Evolutionary conservation across 108 stramenopile species (phyloP).

Genomic region (Nannochloropsis salina): DNA sequence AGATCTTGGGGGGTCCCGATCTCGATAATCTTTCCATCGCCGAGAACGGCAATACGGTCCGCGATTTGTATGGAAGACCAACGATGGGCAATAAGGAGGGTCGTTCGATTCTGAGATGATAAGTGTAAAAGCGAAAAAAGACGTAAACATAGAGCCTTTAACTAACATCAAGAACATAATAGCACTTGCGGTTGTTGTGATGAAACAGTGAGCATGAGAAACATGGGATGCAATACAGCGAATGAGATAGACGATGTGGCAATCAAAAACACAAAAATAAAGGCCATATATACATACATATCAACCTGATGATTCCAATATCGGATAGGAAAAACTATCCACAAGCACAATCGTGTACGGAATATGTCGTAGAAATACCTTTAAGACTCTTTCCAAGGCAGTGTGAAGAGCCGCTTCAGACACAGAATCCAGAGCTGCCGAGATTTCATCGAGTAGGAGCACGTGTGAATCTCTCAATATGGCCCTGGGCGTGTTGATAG

Average conservation of each 20-base stretch:
- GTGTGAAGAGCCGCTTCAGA: constrained; percentile 48
- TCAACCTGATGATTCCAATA: not conserved
- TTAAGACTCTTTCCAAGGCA: not conserved
- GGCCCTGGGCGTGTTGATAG: not conserved
- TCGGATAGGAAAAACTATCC: not conserved
- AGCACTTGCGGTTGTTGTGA: not conserved
- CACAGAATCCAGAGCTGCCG: constrained; percentile 74
- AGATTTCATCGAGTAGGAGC: constrained; percentile 81
- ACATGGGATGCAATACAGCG: not conserved
- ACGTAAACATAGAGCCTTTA: not conserved
- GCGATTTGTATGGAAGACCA: constrained; percentile 69
- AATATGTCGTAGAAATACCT: not conserved
- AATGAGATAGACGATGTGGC: not conserved
- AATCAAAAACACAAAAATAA: not conserved
- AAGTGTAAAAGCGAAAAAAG: not conserved
- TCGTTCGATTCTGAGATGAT: constrained; percentile 34
- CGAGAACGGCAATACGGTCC: constrained; percentile 78
- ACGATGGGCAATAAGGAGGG: constrained; percentile 55
- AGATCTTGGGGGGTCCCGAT: constrained; percentile 71
- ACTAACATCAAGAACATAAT: not conserved
- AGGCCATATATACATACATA: not conserved
- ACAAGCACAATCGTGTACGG: not conserved
- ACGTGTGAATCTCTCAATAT: constrained; percentile 39
- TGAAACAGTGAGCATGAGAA: not conserved
- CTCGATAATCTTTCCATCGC: constrained; percentile 67